phyloP scores from a whole-genome alignment of 2,329 filamentous ascomycete genomes.

The Arthroderma sp. region DNA sequence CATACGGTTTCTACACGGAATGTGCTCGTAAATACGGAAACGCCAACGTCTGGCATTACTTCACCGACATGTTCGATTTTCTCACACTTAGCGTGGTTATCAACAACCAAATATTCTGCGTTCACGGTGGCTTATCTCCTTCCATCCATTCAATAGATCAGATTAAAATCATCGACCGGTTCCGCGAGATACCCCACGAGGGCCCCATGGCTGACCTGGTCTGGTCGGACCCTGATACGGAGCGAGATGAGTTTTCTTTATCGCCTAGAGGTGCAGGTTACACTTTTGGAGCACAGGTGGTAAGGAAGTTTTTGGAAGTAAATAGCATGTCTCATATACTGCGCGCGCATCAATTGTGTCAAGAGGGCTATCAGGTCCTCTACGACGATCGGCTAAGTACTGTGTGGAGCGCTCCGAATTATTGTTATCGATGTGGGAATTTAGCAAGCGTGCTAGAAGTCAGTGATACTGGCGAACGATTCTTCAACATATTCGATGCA shows the following conservation, averaged over 20 bases:
- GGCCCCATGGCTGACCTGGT: conserved; percentile 99
- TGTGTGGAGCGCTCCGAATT: conserved; percentile 96
- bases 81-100: conserved; percentile 94
- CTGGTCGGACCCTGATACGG: conserved; percentile 96
- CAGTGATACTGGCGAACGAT: conserved; percentile 79
- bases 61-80: conserved; percentile 99
- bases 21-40: conserved; percentile 97
- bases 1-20: conserved; percentile 98
- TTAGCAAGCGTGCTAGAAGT: conserved; percentile 96
- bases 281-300: conserved; percentile 93
- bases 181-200: conserved; percentile 96
- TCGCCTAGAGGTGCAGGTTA: conserved; percentile 90
- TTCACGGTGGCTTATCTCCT: conserved; percentile 80
- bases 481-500: conserved; percentile 96
- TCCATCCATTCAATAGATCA: conserved; percentile 98
- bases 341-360: conserved; percentile 93
- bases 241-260: conserved; percentile 91
- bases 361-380: conserved; percentile 93
- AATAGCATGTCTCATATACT: conserved; percentile 97
- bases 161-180: conserved; percentile 98
- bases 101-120: conserved; percentile 97
- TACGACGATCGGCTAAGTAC: conserved; percentile 92
- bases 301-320: conserved; percentile 94
- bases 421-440: conserved; percentile 92
- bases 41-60: conserved; percentile 98